Evolutionary conservation across 768 basidiomycete genomes (phyloP).

Genomic region (Boletus tylopilopsis): DNA sequence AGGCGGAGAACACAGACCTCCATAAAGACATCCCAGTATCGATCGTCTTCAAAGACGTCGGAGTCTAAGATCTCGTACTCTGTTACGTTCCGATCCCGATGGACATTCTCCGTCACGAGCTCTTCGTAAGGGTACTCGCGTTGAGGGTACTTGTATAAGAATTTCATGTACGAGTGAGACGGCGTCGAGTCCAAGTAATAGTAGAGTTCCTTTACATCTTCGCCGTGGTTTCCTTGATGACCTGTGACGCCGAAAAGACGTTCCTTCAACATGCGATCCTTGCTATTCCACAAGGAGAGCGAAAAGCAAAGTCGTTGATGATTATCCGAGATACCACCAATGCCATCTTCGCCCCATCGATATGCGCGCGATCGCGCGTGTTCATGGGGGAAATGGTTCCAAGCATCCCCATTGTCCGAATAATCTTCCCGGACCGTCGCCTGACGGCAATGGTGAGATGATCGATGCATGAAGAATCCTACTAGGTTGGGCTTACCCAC

Average conservation of each 20-base stretch:
- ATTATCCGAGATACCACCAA: slow-evolving; percentile 96
- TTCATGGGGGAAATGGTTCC: slow-evolving; percentile 93
- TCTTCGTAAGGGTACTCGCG: slow-evolving; percentile 90
- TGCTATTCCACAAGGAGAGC: slow-evolving; percentile 90
- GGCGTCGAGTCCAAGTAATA: slow-evolving; percentile 99
- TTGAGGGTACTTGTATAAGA: slow-evolving; percentile 98
- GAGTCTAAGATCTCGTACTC: slow-evolving; percentile 96
- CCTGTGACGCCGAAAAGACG: slow-evolving; percentile 95
- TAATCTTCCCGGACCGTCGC: slow-evolving; percentile 99
- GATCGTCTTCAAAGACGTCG: slow-evolving; percentile 84
- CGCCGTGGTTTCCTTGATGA: slow-evolving; percentile 97
- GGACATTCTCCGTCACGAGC: slow-evolving; percentile 79
- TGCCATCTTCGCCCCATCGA: slow-evolving; percentile 98
- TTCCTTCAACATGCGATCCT: slow-evolving; percentile 95
- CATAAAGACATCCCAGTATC: slow-evolving; percentile 98
- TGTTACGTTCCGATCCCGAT: slow-evolving; percentile 76
- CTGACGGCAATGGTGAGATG: slow-evolving; percentile 40
- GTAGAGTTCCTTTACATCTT: slow-evolving; percentile 98
- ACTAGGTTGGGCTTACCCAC: slow-evolving; percentile 64
- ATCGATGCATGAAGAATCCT: background rate
- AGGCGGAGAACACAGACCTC: slow-evolving; percentile 56
- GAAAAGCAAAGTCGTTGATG: slow-evolving; percentile 91
- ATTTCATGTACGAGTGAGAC: slow-evolving; percentile 99
- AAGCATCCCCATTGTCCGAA: slow-evolving; percentile 92
- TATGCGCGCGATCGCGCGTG: slow-evolving; percentile 93